A percentile compares a stretch with the other conserved stretches of the same genome.
Conservation (phyloP, 2,329 filamentous ascomycete genomes). For the Incumbomyces lentus region DNA sequence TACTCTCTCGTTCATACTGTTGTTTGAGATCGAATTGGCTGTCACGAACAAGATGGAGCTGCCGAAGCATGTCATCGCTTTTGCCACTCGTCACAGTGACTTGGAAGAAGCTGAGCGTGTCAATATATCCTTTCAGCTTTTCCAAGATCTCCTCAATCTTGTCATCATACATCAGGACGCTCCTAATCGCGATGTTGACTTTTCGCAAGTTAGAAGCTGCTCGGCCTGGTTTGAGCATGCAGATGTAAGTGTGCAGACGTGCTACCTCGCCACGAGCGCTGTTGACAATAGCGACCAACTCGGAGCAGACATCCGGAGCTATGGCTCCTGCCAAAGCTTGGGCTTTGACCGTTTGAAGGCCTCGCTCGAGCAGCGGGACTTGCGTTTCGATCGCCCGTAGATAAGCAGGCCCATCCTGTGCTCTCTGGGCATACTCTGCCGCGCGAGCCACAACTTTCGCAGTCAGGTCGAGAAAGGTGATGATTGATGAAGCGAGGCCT, state of each 20-base stretch:
- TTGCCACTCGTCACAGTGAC: background rate
- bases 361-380: background rate
- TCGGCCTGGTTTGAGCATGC: background rate
- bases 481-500: conserved; percentile 1
- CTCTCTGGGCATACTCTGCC: background rate
- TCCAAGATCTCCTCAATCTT: background rate
- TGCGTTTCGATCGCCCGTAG: background rate
- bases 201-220: background rate
- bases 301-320: background rate
- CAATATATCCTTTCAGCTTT: background rate
- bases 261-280: background rate
- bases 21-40: background rate
- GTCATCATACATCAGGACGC: background rate
- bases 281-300: background rate
- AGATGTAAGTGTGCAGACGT: background rate
- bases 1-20: background rate
- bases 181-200: background rate
- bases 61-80: background rate
- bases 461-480: conserved; percentile 3
- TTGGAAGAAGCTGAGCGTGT: background rate
- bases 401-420: background rate
- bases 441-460: background rate
- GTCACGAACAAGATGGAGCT: background rate
- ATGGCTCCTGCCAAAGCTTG: background rate
- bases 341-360: background rate